Evolutionary conservation across 2,329 filamentous ascomycete species (phyloP).

Genomic region (Xylaria sp.): DNA sequence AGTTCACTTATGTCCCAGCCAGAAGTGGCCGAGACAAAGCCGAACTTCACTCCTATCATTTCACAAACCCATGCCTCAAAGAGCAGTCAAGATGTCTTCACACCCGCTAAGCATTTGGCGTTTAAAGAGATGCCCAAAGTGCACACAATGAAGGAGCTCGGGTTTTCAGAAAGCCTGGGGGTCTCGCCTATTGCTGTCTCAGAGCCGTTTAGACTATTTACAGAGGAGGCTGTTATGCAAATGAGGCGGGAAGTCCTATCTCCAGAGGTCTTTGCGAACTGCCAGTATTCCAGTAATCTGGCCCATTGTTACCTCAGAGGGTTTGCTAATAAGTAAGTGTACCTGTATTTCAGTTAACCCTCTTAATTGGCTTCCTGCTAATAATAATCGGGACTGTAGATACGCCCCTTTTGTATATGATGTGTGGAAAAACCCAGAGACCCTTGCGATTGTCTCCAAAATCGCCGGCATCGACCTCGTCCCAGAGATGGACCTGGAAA

Average conservation of each 20-base stretch:
- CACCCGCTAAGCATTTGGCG: constrained; percentile 65
- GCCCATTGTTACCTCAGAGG: constrained; percentile 58
- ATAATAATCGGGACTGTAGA: constrained; percentile 50
- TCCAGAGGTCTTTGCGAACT: constrained; percentile 66
- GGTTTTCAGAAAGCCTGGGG: constrained; percentile 64
- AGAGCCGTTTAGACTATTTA: constrained; percentile 73
- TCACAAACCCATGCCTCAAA: constrained; percentile 30
- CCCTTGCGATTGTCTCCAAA: constrained; percentile 60
- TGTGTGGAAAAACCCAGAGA: constrained; percentile 57
- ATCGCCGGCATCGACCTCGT: constrained; percentile 67
- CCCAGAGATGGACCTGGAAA: constrained; percentile 65
- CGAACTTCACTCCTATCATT: constrained; percentile 46
- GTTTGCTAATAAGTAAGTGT: constrained; percentile 59
- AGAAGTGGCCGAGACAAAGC: constrained; percentile 30
- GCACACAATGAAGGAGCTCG: constrained; percentile 71
- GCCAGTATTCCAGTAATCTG: constrained; percentile 69
- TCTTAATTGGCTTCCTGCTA: neutral
- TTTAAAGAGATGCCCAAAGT: constrained; percentile 63
- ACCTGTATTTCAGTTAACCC: neutral
- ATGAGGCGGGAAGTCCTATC: constrained; percentile 73
- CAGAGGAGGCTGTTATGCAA: constrained; percentile 67
- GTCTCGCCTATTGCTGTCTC: constrained; percentile 73
- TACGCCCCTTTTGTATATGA: constrained; percentile 73
- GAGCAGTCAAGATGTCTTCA: constrained; percentile 55
- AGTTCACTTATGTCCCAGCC: constrained; percentile 37